phyloP scores from a whole-genome alignment of 2,329 filamentous ascomycete species.

The Pseudodiploospora longispora region DNA sequence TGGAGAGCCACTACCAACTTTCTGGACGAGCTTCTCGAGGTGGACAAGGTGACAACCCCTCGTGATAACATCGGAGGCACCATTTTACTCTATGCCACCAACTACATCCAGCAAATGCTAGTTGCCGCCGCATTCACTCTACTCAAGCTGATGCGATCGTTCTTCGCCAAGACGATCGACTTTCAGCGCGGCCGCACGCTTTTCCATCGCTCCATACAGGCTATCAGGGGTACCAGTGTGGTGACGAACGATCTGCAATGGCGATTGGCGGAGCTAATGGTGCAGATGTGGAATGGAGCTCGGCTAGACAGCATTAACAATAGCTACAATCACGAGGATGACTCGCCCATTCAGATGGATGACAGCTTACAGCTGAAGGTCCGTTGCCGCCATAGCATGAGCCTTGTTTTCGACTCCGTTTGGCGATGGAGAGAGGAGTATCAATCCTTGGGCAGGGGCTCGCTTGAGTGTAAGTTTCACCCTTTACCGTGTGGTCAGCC shows the following conservation, averaged over 20 bases:
- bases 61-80: conserved; percentile 39
- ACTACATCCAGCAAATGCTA: conserved; percentile 79
- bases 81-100: conserved; percentile 59
- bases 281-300: conserved; percentile 76
- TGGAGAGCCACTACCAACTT: conserved; percentile 66
- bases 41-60: conserved; percentile 39
- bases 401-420: conserved; percentile 74
- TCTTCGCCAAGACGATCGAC: conserved; percentile 66
- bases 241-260: conserved; percentile 72
- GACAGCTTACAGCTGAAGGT: conserved; percentile 72
- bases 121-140: conserved; percentile 73
- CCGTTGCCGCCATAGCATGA: conserved; percentile 79
- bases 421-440: conserved; percentile 82
- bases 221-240: conserved; percentile 65
- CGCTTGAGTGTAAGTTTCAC: conserved; percentile 56
- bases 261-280: conserved; percentile 75
- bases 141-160: conserved; percentile 69
- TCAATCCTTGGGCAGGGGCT: conserved; percentile 60
- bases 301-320: conserved; percentile 42
- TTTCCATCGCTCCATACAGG: conserved; percentile 63
- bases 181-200: conserved; percentile 57
- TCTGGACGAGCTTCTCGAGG: conserved; percentile 55
- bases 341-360: conserved; percentile 47
- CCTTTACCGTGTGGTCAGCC: conserved; percentile 7
- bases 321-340: conserved; percentile 40